Evolutionary conservation across 805 yeast genomes (phyloP).

Genomic region (Wickerhamiella hasegawae): DNA sequence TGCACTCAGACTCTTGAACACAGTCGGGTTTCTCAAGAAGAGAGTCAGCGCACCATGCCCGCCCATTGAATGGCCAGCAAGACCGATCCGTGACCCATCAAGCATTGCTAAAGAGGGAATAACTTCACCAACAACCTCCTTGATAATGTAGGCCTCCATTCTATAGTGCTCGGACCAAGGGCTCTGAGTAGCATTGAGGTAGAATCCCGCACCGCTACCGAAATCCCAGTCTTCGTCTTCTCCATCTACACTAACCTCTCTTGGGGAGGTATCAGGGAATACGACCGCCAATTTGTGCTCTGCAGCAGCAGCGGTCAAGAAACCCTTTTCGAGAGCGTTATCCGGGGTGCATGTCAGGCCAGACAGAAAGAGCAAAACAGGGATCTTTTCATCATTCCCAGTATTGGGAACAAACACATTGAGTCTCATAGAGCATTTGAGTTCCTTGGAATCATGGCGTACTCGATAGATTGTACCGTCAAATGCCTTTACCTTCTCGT

Average conservation of each 20-base stretch:
- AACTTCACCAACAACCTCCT: conserved; percentile 49
- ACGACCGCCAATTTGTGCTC: conserved; percentile 75
- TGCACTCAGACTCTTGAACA: conserved; percentile 68
- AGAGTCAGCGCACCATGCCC: conserved; percentile 81
- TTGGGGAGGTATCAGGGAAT: conserved; percentile 94
- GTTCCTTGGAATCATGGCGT: conserved; percentile 49
- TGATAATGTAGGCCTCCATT: conserved; percentile 72
- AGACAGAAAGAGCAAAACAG: conserved; percentile 64
- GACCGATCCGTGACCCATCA: conserved; percentile 43
- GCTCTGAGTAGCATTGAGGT: conserved; percentile 63
- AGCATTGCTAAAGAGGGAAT: conserved; percentile 28
- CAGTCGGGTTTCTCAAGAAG: conserved; percentile 51
- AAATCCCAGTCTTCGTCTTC: conserved; percentile 77
- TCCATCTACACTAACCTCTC: conserved; percentile 66
- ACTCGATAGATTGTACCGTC: conserved; percentile 68
- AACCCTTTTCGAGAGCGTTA: conserved; percentile 84
- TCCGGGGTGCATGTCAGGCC: conserved; percentile 90
- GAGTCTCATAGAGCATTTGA: conserved; percentile 63
- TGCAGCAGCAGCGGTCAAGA: conserved; percentile 63
- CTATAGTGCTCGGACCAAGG: conserved; percentile 62
- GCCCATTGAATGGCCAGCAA: conserved; percentile 99
- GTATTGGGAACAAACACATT: conserved; percentile 65
- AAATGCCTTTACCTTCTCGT: conserved; percentile 22
- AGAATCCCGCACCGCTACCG: conserved; percentile 93
- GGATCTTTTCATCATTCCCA: conserved; percentile 29